phyloP scores from a whole-genome alignment of 257 asterid species.

The Jacaranda mimosifolia region DNA sequence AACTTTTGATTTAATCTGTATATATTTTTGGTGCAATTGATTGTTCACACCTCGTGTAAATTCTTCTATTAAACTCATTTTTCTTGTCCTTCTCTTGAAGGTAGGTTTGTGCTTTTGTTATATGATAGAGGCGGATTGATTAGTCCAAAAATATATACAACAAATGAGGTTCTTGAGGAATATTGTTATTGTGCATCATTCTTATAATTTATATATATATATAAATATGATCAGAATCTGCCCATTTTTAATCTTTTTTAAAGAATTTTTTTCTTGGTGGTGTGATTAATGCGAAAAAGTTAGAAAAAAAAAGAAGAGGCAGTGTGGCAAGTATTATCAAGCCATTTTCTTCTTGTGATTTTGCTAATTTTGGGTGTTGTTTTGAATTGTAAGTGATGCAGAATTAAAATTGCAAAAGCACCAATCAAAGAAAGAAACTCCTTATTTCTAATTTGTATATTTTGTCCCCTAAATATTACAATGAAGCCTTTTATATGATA shows the following conservation, averaged over 20 bases:
- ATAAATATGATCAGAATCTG: conserved; percentile 28
- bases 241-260: too few species aligned
- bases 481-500: too few species aligned
- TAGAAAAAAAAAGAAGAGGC: conserved; percentile 35
- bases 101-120: conserved; percentile 30
- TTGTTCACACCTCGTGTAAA: conserved; percentile 42
- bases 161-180: conserved; percentile 52
- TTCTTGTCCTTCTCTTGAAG: conserved; percentile 16
- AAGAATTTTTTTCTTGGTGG: conserved; percentile 44
- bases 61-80: conserved; percentile 37
- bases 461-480: too few species aligned
- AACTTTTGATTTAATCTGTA: conserved; percentile 58
- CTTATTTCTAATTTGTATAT: too few species aligned
- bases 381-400: conserved; percentile 66
- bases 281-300: conserved; percentile 45
- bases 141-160: conserved; percentile 42
- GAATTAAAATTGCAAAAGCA: too few species aligned
- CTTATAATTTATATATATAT: conserved; percentile 11
- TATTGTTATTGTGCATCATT: conserved; percentile 59
- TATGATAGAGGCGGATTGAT: conserved; percentile 35
- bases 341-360: conserved; percentile 46
- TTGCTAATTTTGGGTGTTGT: conserved; percentile 48
- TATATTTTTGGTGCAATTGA: conserved; percentile 37
- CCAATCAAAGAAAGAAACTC: too few species aligned
- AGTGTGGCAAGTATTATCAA: conserved; percentile 35